A percentile compares a stretch with the other conserved stretches of the same genome.
These are phyloP conservation scores for Laburnicola sp. DNA, from an alignment of 2,329 filamentous ascomycete genomes.

Conservation along the genomic window DNA sequence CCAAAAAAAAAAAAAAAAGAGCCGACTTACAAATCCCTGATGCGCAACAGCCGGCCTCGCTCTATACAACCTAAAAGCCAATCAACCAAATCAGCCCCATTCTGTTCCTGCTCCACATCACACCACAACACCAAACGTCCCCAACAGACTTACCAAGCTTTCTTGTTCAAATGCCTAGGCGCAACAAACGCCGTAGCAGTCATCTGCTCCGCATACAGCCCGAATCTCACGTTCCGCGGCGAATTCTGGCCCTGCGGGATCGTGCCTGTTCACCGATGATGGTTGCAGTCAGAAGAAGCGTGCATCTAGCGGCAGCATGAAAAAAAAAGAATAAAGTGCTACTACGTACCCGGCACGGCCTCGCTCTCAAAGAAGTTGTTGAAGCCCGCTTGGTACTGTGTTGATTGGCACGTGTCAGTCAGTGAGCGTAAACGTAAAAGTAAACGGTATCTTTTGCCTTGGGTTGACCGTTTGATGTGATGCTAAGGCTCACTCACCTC, in stretches of 20 bases:
- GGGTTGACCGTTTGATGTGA: background rate
- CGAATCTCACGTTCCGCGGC: slow-evolving; percentile 40
- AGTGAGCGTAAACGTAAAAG: slow-evolving; percentile 12
- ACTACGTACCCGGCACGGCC: slow-evolving; percentile 44
- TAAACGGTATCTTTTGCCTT: background rate
- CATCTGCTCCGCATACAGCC: slow-evolving; percentile 45
- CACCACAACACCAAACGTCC: slow-evolving; percentile 8
- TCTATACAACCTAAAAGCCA: slow-evolving; percentile 37
- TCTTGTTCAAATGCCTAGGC: slow-evolving; percentile 43
- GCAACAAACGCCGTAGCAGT: slow-evolving; percentile 41
- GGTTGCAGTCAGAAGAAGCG: slow-evolving; percentile 17
- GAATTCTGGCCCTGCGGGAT: slow-evolving; percentile 54
- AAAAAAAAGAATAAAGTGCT: slow-evolving; percentile 6
- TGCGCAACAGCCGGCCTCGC: slow-evolving; percentile 45
- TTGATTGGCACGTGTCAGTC: slow-evolving; percentile 5
- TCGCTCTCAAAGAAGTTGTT: slow-evolving; percentile 56
- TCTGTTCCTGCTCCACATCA: background rate
- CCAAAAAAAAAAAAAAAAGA: slow-evolving; percentile 6
- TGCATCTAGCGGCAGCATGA: slow-evolving; percentile 3
- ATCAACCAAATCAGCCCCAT: background rate
- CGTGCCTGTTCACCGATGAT: slow-evolving; percentile 31
- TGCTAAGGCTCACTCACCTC: slow-evolving; percentile 40
- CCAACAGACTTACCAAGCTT: slow-evolving; percentile 22
- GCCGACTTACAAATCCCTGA: slow-evolving; percentile 41
- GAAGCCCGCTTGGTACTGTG: slow-evolving; percentile 60